phyloP scores from a whole-genome alignment of 179 eudicot species.

The Kewa caespitosa region DNA sequence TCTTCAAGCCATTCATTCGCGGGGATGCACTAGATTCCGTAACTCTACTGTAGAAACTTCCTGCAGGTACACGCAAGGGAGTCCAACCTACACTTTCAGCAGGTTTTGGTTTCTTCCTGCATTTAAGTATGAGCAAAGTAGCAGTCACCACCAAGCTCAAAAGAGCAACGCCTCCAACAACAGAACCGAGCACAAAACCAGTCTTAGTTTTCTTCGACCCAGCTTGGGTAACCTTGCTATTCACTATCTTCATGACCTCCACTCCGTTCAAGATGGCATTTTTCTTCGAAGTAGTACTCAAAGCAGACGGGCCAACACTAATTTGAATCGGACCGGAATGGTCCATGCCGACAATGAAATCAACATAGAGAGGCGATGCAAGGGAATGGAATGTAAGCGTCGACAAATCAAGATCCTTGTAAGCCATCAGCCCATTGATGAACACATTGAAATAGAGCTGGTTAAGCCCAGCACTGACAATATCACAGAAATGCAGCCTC shows the following conservation, averaged over 20 bases:
- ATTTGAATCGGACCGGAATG: slow-evolving; percentile 48
- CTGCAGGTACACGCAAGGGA: slow-evolving; percentile 42
- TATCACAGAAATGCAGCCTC: slow-evolving; percentile 57
- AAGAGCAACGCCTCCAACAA: slow-evolving; percentile 46
- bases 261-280: slow-evolving; percentile 81
- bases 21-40: slow-evolving; percentile 53
- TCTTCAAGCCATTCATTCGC: slow-evolving; percentile 45
- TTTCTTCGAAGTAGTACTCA: slow-evolving; percentile 47
- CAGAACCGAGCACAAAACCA: slow-evolving; percentile 42
- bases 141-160: slow-evolving; percentile 35
- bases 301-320: slow-evolving; percentile 69
- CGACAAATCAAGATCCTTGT: slow-evolving; percentile 71
- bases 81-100: slow-evolving; percentile 71
- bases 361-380: slow-evolving; percentile 43
- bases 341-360: slow-evolving; percentile 51
- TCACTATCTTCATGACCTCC: slow-evolving; percentile 71
- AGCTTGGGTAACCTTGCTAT: slow-evolving; percentile 22
- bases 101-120: slow-evolving; percentile 46
- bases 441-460: slow-evolving; percentile 70
- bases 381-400: slow-evolving; percentile 37
- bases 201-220: slow-evolving; percentile 27
- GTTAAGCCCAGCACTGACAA: slow-evolving; percentile 47
- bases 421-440: slow-evolving; percentile 54
- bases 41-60: slow-evolving; percentile 51
- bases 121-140: slow-evolving; percentile 28